phyloP scores from a whole-genome alignment of 176 grass and related monocot genomes.

The Juncus inflexus region DNA sequence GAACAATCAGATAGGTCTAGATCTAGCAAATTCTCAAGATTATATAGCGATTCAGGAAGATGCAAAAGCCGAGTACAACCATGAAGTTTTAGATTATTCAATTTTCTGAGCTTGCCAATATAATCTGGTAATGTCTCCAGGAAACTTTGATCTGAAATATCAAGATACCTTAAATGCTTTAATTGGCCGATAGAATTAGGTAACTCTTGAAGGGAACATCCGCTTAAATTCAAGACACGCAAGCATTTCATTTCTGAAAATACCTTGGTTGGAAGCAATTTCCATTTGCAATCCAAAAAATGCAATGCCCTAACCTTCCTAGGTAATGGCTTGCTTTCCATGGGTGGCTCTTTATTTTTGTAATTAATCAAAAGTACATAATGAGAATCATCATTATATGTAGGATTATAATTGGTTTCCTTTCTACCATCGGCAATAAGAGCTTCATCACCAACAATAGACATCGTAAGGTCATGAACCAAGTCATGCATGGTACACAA shows the following conservation, averaged over 20 bases:
- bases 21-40: slow-evolving; percentile 7
- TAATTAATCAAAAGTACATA: slow-evolving; percentile 15
- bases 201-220: background rate
- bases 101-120: slow-evolving; percentile 4
- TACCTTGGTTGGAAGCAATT: background rate
- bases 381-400: background rate
- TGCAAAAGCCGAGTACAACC: background rate
- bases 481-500: slow-evolving; percentile 31
- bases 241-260: slow-evolving; percentile 1
- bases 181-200: background rate
- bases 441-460: background rate
- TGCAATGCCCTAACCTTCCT: background rate
- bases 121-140: background rate
- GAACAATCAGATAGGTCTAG: slow-evolving; percentile 6
- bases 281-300: background rate
- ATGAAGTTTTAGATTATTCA: slow-evolving; percentile 2
- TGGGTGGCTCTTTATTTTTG: background rate
- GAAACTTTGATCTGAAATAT: background rate
- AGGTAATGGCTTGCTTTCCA: background rate
- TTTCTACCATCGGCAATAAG: background rate
- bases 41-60: slow-evolving; percentile 6
- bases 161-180: slow-evolving; percentile 20
- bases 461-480: slow-evolving; percentile 28
- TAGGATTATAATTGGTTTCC: background rate
- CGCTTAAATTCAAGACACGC: slow-evolving; percentile 22